A percentile compares a stretch with the other conserved stretches of the same genome.
Evolutionary conservation across 1,139 yeast genomes (phyloP).

Genomic region (Yamadazyma songkhlaensis): DNA sequence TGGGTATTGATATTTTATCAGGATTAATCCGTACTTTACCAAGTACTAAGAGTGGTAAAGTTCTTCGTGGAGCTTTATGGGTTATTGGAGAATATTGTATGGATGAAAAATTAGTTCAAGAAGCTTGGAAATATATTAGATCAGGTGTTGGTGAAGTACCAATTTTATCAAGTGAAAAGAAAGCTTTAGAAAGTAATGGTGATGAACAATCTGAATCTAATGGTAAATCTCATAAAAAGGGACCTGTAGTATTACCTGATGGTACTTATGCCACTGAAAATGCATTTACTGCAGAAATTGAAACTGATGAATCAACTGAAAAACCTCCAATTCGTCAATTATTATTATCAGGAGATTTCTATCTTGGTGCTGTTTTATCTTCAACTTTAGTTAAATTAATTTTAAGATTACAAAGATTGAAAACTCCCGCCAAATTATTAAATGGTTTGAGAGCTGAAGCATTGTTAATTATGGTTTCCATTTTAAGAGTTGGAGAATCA

Average conservation of each 20-base stretch:
- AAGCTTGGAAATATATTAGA: constrained; percentile 86
- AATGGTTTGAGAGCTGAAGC: constrained; percentile 96
- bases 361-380: constrained; percentile 83
- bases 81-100: constrained; percentile 87
- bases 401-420: constrained; percentile 65
- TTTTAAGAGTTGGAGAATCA: constrained; percentile 88
- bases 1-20: constrained; percentile 63
- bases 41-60: constrained; percentile 79
- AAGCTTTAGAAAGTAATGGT: constrained; percentile 34
- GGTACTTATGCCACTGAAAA: constrained; percentile 98
- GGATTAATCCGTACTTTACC: constrained; percentile 66
- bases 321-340: constrained; percentile 80
- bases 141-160: constrained; percentile 89
- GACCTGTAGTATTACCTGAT: constrained; percentile 90
- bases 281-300: constrained; percentile 59
- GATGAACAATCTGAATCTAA: constrained; percentile 28
- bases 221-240: constrained; percentile 31
- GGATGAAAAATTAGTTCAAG: constrained; percentile 71
- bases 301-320: constrained; percentile 28
- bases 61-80: constrained; percentile 94
- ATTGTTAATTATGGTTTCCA: constrained; percentile 84
- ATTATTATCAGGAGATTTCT: constrained; percentile 84
- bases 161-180: constrained; percentile 71
- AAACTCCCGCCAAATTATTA: constrained; percentile 52
- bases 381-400: constrained; percentile 88